phyloP scores from a whole-genome alignment of 2,329 filamentous ascomycete species.

The Fusarium sp. region DNA sequence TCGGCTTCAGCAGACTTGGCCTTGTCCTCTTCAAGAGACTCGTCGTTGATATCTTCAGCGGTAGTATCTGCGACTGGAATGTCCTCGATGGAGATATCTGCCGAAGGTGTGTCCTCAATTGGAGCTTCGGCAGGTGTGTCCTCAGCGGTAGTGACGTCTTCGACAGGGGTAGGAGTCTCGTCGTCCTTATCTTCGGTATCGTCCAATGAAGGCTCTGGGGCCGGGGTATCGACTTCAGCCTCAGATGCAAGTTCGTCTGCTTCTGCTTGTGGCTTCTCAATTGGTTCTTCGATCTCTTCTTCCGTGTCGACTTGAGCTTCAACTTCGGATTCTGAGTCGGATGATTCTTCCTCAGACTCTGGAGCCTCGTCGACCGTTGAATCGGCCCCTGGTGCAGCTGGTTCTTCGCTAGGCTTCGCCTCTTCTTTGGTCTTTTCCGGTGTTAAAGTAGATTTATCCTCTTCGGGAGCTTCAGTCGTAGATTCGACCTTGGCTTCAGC shows the following conservation, averaged over 20 bases:
- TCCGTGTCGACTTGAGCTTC: slow-evolving; percentile 3
- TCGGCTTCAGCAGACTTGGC: slow-evolving; percentile 12
- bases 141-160: slow-evolving; percentile 23
- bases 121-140: slow-evolving; percentile 15
- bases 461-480: slow-evolving; percentile 20
- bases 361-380: not conserved
- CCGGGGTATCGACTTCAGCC: slow-evolving; percentile 8
- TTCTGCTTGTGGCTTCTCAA: slow-evolving; percentile 11
- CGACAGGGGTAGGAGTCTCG: slow-evolving; percentile 14
- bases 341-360: not conserved
- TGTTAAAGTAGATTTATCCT: slow-evolving; percentile 8
- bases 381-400: slow-evolving; percentile 6
- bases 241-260: slow-evolving; percentile 8
- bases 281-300: slow-evolving; percentile 10
- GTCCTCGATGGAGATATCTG: slow-evolving; percentile 15
- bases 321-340: not conserved
- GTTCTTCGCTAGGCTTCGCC: not conserved
- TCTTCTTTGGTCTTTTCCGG: slow-evolving; percentile 17
- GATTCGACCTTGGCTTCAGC: slow-evolving; percentile 24
- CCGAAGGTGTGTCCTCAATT: slow-evolving; percentile 17
- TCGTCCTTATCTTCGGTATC: slow-evolving; percentile 18
- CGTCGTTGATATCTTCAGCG: slow-evolving; percentile 14
- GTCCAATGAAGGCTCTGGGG: slow-evolving; percentile 13
- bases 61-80: slow-evolving; percentile 15
- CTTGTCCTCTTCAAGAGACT: slow-evolving; percentile 17